Conservation (phyloP, 2,329 filamentous ascomycete genomes). For the Decorospora gaudefroyi region DNA sequence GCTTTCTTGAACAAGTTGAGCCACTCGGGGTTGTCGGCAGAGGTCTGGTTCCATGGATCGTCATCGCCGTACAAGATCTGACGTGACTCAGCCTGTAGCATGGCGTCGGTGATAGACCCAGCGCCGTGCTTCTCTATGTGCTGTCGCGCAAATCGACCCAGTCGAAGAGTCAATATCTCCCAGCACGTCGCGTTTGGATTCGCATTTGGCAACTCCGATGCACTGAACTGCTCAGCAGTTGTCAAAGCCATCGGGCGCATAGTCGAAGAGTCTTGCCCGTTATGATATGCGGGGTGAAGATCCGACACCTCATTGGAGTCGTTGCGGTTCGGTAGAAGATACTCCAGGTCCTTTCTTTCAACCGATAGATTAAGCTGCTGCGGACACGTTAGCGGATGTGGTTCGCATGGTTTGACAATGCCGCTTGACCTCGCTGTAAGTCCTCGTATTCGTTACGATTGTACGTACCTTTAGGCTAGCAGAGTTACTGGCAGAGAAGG, state of each 20-base stretch:
- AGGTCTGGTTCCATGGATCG: conserved; percentile 54
- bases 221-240: conserved; percentile 23
- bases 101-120: conserved; percentile 52
- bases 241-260: conserved; percentile 26
- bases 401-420: neutral
- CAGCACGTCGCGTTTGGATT: conserved; percentile 51
- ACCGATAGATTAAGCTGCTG: conserved; percentile 26
- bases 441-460: conserved; percentile 3
- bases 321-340: conserved; percentile 26
- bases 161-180: conserved; percentile 55
- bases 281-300: conserved; percentile 26
- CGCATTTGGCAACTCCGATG: conserved; percentile 7
- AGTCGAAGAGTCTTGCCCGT: conserved; percentile 13
- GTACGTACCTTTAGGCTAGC: conserved; percentile 37
- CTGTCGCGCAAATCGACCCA: conserved; percentile 53
- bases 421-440: neutral
- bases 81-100: conserved; percentile 56
- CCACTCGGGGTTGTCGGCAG: conserved; percentile 52
- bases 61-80: conserved; percentile 55
- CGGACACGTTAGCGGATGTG: conserved; percentile 12
- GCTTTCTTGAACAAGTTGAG: conserved; percentile 56
- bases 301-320: conserved; percentile 7
- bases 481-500: conserved; percentile 53
- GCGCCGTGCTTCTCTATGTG: conserved; percentile 45
- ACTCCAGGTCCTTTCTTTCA: conserved; percentile 33